Evolutionary conservation across 163 green algal genomes (phyloP), one percentile per base, ranked within the genome.

Genomic region (Scenedesmus sp.): DNA sequence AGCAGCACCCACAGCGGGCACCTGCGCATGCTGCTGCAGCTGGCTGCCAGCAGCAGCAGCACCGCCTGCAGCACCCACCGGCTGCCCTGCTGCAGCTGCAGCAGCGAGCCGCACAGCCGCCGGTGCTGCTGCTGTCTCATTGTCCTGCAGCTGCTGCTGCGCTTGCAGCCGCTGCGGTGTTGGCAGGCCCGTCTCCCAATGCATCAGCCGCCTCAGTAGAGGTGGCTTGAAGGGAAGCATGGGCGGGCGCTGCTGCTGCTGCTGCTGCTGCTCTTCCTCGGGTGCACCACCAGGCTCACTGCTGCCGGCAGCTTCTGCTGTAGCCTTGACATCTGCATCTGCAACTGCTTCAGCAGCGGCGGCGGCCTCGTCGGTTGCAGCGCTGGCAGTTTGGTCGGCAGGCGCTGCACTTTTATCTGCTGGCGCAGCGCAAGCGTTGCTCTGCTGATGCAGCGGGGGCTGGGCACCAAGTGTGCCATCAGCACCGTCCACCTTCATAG

Each of bases 191-290:
- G 65, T 76, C 6, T 84, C 24, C 42, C 42, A 89, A 2, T 37
- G 43, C 65, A 89, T 83, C 30, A 89, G 30, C 44, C 44, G 5
- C 40, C n/a, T 35, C 30, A 89, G 44, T 44, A 89, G 85, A 9
- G 72, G 6, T 46, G 85, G 85, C 43, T 72, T 70, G 65, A 89
- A 83, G 2, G 85, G n/a, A 0, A 89, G 44, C 68, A 83, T 70
- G 9, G 43, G 43, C 43, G 70, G 84, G 5, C 82, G 82, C 82
- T 49, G n/a, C 61, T 81, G n/a, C 78, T 85, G 43, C 51, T 51
- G 51, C 83, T 59, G 83, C 83, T 89, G 83, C 61, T 88, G 61
- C 2, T 44, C 37, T 22, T 2, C 51, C 37, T 88, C 35, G 2
- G 15, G 33, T 53, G 46, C n/a, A 76, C 0, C 33, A 56, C 30